Percentiles rank a stretch among this genome's conserved stretches.
Conservation (phyloP, 148 eudicot species). For the Diospyros kaki region DNA sequence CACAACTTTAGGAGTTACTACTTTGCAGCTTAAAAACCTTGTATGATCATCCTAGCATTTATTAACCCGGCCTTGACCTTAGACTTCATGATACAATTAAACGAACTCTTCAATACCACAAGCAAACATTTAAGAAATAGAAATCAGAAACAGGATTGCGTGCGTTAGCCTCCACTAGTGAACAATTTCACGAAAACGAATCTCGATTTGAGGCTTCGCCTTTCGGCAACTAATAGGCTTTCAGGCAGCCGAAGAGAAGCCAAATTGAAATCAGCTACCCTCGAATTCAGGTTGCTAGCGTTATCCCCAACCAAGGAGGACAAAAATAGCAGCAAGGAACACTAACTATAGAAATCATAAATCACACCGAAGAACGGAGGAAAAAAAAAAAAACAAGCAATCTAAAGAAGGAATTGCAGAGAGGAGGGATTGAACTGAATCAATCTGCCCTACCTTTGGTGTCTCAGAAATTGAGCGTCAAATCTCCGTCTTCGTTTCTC, state of each 20-base stretch:
- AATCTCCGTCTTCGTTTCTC: too few species aligned
- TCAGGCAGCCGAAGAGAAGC: not conserved
- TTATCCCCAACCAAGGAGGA: not conserved
- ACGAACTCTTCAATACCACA: not conserved
- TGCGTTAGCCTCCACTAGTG: not conserved
- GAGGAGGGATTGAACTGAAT: too few species aligned
- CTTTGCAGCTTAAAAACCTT: not conserved
- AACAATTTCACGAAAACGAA: not conserved
- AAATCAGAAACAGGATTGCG: not conserved
- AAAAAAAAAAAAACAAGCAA: not conserved
- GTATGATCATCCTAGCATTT: not conserved
- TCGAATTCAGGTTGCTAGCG: constrained; percentile 6
- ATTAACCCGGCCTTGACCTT: not conserved
- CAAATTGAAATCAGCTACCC: not conserved
- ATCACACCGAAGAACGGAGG: too few species aligned
- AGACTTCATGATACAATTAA: too few species aligned
- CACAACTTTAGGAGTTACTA: not conserved
- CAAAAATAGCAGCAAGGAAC: not conserved
- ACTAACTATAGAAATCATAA: too few species aligned
- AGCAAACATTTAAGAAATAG: not conserved
- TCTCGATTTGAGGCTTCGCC: not conserved
- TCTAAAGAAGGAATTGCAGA: not conserved
- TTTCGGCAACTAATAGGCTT: not conserved
- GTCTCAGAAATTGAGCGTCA: too few species aligned
- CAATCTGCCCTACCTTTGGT: too few species aligned